These are phyloP conservation scores for Ustilago shanxiensis DNA, from an alignment of 1,284 basidiomycete species.

Conservation along the genomic window DNA sequence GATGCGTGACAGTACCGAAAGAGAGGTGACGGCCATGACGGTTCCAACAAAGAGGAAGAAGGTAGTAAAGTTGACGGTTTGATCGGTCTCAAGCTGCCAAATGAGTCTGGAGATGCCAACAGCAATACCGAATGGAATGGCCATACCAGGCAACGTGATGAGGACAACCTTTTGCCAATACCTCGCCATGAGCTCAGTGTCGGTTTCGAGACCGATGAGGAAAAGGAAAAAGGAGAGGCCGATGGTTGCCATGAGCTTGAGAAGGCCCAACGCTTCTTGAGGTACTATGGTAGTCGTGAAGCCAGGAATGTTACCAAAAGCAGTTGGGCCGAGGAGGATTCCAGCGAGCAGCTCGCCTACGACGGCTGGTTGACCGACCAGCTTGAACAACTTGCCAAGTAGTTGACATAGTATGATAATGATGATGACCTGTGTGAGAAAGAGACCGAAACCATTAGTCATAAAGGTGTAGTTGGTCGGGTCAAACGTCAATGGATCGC, in stretches of 20 bases:
- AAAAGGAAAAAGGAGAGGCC: constrained; percentile 57
- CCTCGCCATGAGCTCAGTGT: constrained; percentile 57
- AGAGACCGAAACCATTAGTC: constrained; percentile 56
- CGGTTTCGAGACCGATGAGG: constrained; percentile 61
- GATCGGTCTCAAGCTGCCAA: constrained; percentile 48
- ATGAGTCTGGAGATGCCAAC: constrained; percentile 56
- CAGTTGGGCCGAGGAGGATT: constrained; percentile 55
- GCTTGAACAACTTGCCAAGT: constrained; percentile 47
- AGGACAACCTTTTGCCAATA: constrained; percentile 54
- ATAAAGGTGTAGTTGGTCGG: constrained; percentile 41
- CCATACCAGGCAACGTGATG: constrained; percentile 59
- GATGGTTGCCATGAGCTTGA: constrained; percentile 52
- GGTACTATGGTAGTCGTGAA: constrained; percentile 54
- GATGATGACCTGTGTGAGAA: constrained; percentile 51
- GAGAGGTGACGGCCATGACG: constrained; percentile 59
- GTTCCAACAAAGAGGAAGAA: constrained; percentile 63
- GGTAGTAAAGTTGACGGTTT: constrained; percentile 53
- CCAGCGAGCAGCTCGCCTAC: constrained; percentile 57
- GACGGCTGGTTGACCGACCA: constrained; percentile 50
- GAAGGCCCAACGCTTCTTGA: constrained; percentile 32
- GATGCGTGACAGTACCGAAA: constrained; percentile 53
- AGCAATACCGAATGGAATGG: constrained; percentile 58
- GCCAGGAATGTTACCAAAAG: constrained; percentile 53
- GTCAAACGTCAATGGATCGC: constrained; percentile 48
- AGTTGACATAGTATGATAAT: constrained; percentile 54